A percentile compares a stretch with the other conserved stretches of the same genome.
Conservation (phyloP, 768 basidiomycete genomes). For the Amanita exitialis region DNA sequence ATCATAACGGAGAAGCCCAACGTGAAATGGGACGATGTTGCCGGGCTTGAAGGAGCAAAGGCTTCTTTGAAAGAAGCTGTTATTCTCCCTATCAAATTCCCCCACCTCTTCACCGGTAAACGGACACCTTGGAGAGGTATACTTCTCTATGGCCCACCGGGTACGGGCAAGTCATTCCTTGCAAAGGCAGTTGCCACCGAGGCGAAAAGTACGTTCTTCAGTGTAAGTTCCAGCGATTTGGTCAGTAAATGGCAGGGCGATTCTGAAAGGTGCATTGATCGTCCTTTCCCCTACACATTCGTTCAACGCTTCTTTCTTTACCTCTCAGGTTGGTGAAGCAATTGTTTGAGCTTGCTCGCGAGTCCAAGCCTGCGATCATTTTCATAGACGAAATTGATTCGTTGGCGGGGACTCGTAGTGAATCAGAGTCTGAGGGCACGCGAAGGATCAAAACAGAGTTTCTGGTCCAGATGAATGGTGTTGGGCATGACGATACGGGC, state of each 20-base stretch:
- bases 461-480: slow-evolving; percentile 97
- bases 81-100: slow-evolving; percentile 99
- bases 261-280: slow-evolving; percentile 72
- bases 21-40: slow-evolving; percentile 97
- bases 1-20: slow-evolving; percentile 93
- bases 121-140: slow-evolving; percentile 97
- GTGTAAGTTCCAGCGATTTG: slow-evolving; percentile 88
- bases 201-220: slow-evolving; percentile 98
- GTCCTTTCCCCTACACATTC: background rate
- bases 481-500: slow-evolving; percentile 95
- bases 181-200: slow-evolving; percentile 99
- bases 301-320: background rate
- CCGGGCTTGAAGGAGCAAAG: slow-evolving; percentile 91
- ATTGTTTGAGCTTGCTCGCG: slow-evolving; percentile 91
- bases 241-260: slow-evolving; percentile 99
- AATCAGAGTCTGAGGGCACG: slow-evolving; percentile 97
- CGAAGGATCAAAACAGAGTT: slow-evolving; percentile 97
- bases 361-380: slow-evolving; percentile 95
- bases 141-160: slow-evolving; percentile 92
- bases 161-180: slow-evolving; percentile 93
- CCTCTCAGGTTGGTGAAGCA: slow-evolving; percentile 81
- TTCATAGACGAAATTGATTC: slow-evolving; percentile 99
- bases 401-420: slow-evolving; percentile 86
- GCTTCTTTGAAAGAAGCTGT: slow-evolving; percentile 96
- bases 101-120: slow-evolving; percentile 96